Evolutionary conservation across 441 rosid genomes (phyloP).

Genomic region (Viola pubescens): DNA sequence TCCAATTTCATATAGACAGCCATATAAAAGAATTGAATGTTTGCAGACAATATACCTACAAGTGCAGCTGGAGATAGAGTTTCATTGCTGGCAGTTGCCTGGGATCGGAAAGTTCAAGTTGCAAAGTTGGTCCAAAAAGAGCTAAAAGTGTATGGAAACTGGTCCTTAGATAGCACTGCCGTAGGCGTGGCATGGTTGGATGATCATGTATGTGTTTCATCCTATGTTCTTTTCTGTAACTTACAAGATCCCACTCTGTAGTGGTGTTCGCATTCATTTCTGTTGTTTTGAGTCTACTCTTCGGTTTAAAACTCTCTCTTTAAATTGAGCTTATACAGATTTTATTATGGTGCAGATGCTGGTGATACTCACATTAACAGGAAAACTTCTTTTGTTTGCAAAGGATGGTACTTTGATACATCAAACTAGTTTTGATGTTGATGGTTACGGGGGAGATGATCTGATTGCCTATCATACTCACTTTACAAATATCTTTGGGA

Average conservation of each 20-base stretch:
- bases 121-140: conserved; percentile 89
- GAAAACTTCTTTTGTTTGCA: conserved; percentile 76
- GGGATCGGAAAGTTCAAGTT: conserved; percentile 97
- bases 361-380: conserved; percentile 69
- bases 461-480: conserved; percentile 74
- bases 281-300: neutral
- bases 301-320: neutral
- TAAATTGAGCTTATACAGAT: conserved; percentile 17
- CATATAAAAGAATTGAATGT: conserved; percentile 17
- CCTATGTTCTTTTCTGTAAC: conserved; percentile 10
- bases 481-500: conserved; percentile 78
- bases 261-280: neutral
- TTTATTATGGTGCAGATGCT: conserved; percentile 66
- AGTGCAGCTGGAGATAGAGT: conserved; percentile 55
- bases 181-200: conserved; percentile 96
- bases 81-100: conserved; percentile 88
- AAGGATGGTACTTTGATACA: conserved; percentile 92
- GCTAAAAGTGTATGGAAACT: conserved; percentile 75
- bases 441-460: conserved; percentile 63
- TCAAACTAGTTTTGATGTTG: conserved; percentile 76
- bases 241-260: neutral
- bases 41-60: conserved; percentile 52
- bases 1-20: conserved; percentile 16
- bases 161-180: conserved; percentile 90
- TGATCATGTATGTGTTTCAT: conserved; percentile 59